Evolutionary conservation across 2,329 filamentous ascomycete species (phyloP).

Genomic region (Ophiostoma sp.): DNA sequence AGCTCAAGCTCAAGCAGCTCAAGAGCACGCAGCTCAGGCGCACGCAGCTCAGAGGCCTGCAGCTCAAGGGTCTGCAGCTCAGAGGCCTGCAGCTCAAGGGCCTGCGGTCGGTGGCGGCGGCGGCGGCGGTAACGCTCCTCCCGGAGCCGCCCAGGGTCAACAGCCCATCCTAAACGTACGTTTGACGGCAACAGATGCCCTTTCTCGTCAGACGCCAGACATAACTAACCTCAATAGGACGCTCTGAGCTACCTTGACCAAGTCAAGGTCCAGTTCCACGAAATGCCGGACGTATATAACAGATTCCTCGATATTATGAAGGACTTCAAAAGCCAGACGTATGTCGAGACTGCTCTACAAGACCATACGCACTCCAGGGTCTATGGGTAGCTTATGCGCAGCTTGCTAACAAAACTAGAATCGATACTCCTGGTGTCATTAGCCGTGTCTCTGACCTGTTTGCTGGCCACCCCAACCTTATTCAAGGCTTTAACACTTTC

Average conservation of each 20-base stretch:
- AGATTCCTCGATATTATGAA: slow-evolving; percentile 99
- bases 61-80: slow-evolving; percentile 34
- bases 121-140: slow-evolving; percentile 28
- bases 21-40: too few species aligned
- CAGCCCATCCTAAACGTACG: slow-evolving; percentile 75
- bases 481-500: slow-evolving; percentile 98
- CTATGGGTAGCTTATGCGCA: background rate
- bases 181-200: slow-evolving; percentile 20
- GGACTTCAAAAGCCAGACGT: slow-evolving; percentile 97
- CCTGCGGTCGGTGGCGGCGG: background rate
- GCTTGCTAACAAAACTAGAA: slow-evolving; percentile 44
- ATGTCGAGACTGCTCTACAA: slow-evolving; percentile 37
- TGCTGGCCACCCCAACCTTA: slow-evolving; percentile 88
- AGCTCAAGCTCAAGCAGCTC: too few species aligned
- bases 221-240: slow-evolving; percentile 38
- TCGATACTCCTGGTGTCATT: slow-evolving; percentile 96
- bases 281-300: slow-evolving; percentile 96
- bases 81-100: slow-evolving; percentile 34
- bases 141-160: slow-evolving; percentile 64
- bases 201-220: background rate
- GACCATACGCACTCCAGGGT: background rate
- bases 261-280: slow-evolving; percentile 95
- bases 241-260: slow-evolving; percentile 95
- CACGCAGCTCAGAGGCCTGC: too few species aligned
- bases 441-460: slow-evolving; percentile 94